Evolutionary conservation across 192 early-diverging fungal genomes (phyloP).

Genomic region (Coemansia sp.): DNA sequence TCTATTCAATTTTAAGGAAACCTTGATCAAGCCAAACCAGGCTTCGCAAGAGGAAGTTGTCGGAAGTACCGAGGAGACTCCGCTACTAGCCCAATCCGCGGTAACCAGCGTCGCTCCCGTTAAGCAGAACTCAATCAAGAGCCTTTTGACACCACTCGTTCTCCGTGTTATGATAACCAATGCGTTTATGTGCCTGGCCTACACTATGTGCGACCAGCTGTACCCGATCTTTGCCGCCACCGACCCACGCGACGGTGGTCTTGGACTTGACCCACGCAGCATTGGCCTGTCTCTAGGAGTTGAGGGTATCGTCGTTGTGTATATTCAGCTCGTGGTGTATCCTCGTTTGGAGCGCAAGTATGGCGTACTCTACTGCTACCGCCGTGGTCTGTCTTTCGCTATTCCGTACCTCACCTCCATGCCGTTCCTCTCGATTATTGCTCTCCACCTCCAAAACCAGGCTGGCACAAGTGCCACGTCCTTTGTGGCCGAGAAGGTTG

Average conservation of each 20-base stretch:
- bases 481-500: background rate
- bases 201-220: constrained; percentile 26
- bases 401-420: constrained; percentile 12
- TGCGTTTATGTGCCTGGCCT: constrained; percentile 20
- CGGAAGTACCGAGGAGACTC: constrained; percentile 8
- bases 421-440: constrained; percentile 8
- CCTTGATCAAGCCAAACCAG: constrained; percentile 11
- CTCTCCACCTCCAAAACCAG: background rate
- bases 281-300: constrained; percentile 55
- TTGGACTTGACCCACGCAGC: constrained; percentile 50
- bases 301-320: constrained; percentile 41
- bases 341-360: constrained; percentile 44
- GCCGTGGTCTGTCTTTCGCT: constrained; percentile 13
- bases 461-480: background rate
- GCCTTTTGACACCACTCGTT: constrained; percentile 22
- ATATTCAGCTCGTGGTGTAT: constrained; percentile 54
- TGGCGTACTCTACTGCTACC: constrained; percentile 49
- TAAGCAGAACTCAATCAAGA: constrained; percentile 7
- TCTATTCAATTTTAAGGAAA: constrained; percentile 63
- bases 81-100: constrained; percentile 2
- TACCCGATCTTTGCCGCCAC: constrained; percentile 53
- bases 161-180: constrained; percentile 26
- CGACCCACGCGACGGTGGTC: constrained; percentile 43
- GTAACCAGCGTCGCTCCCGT: background rate
- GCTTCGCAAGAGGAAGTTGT: background rate